Evolutionary conservation across 805 yeast species (phyloP), one percentile per base, ranked within the genome.

Genomic region (Saturnispora mendoncae): DNA sequence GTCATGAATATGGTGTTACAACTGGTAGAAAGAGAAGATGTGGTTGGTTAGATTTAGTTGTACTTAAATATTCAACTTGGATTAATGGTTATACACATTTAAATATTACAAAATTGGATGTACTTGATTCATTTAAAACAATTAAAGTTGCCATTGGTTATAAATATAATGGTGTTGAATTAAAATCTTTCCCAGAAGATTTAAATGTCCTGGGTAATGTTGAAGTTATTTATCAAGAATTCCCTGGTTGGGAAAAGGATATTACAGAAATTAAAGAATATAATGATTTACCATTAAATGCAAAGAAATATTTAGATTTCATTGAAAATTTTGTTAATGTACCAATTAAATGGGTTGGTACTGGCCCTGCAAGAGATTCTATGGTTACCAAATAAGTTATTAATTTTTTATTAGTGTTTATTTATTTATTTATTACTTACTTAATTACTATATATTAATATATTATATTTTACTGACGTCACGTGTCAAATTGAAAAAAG

Each of bases 11-110:
- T 56, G 98, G 98, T 66, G 98, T 92, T 53, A 92, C 98, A 49
- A 92, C 98, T 28, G 98, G 98, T 52, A 81, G 98, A 69, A 87
- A 88, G 74, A 84, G 98, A 72, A 80, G 98, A 68, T 92, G 98
- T 65, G 98, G 98, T 44, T 92, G 98, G 98, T 78, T 92, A 59
- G 98, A 92, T 66, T 71, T 92, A 54, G 97, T 92, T 19, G 96
- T 92, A 21, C 69, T 92, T 64, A 84, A 83, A 63, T 90, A 92
- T 68, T 86, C 97, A 29, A 78, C 87, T 44, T 65, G 80, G 60
- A 85, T 92, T 63, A 92, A 92, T 60, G 98, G 98, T 43, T 92
- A 90, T 75, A 92, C 98, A 36, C 74, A 83, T 39, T 71, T 92
- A 60, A 92, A 92, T 72, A 81, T 92, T 61, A 92, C 98, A 53